Conservation (phyloP, 768 basidiomycete species). For the Suillus subluteus region DNA sequence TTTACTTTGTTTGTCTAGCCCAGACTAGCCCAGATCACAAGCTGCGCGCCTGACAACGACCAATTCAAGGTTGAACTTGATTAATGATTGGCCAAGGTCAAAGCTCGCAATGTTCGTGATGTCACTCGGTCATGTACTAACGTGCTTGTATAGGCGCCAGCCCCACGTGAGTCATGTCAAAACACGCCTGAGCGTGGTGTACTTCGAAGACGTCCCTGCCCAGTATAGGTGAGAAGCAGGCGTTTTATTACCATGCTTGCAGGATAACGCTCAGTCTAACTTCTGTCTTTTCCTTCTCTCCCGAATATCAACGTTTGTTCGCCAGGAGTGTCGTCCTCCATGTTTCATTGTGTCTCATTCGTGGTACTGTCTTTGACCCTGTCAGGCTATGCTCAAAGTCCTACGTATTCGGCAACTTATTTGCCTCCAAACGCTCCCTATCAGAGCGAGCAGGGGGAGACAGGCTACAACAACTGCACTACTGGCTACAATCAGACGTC, state of each 20-base stretch:
- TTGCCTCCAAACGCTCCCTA: slow-evolving; percentile 51
- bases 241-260: slow-evolving; percentile 21
- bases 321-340: slow-evolving; percentile 19
- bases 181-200: background rate
- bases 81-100: background rate
- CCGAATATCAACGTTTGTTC: slow-evolving; percentile 10
- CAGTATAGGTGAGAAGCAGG: slow-evolving; percentile 19
- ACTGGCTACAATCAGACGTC: slow-evolving; percentile 56
- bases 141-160: background rate
- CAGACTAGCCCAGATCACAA: background rate
- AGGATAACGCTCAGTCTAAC: slow-evolving; percentile 8
- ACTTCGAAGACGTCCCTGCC: slow-evolving; percentile 6
- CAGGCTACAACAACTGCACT: slow-evolving; percentile 70
- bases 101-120: background rate
- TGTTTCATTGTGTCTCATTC: slow-evolving; percentile 24
- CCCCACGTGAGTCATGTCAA: slow-evolving; percentile 4
- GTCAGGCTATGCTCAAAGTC: slow-evolving; percentile 20
- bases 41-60: too few species aligned
- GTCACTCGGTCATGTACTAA: background rate
- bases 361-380: slow-evolving; percentile 23
- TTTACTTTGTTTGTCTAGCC: background rate
- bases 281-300: slow-evolving; percentile 15
- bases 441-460: slow-evolving; percentile 58
- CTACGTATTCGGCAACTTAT: slow-evolving; percentile 48
- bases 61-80: background rate